phyloP scores from a whole-genome alignment of 148 eudicot species.

The Amaranthus palmeri region DNA sequence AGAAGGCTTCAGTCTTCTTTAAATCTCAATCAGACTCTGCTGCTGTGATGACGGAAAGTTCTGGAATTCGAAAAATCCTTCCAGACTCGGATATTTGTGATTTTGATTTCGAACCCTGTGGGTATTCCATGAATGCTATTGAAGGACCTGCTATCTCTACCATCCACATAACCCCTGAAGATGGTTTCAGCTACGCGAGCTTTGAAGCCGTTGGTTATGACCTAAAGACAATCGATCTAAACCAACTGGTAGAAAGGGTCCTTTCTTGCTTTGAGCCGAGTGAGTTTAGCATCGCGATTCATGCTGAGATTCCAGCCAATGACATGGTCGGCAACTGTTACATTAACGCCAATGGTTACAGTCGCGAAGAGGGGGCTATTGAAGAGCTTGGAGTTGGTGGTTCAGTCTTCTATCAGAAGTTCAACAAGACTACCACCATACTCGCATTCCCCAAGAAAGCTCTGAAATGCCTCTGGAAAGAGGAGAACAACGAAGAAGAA shows the following conservation, averaged over 20 bases:
- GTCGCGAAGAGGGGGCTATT: slow-evolving; percentile 36
- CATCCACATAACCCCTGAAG: slow-evolving; percentile 84
- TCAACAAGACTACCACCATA: slow-evolving; percentile 27
- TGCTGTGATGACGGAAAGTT: slow-evolving; percentile 47
- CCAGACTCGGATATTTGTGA: slow-evolving; percentile 71
- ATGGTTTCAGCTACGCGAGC: slow-evolving; percentile 88
- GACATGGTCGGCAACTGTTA: slow-evolving; percentile 31
- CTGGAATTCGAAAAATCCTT: slow-evolving; percentile 77
- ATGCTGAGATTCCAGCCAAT: slow-evolving; percentile 38
- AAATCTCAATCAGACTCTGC: slow-evolving; percentile 53
- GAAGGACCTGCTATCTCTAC: slow-evolving; percentile 79
- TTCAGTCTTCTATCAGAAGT: slow-evolving; percentile 68
- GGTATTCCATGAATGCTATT: slow-evolving; percentile 84
- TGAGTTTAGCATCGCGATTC: slow-evolving; percentile 70
- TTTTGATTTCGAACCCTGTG: slow-evolving; percentile 91
- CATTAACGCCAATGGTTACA: slow-evolving; percentile 43
- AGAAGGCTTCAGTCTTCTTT: slow-evolving; percentile 68
- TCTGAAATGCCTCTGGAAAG: slow-evolving; percentile 58
- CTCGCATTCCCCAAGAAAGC: slow-evolving; percentile 42
- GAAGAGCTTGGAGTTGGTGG: slow-evolving; percentile 58
- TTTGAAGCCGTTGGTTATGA: slow-evolving; percentile 83
- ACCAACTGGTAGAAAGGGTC: slow-evolving; percentile 55
- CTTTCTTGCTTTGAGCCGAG: slow-evolving; percentile 62
- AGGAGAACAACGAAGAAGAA: slow-evolving; percentile 51
- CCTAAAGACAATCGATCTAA: slow-evolving; percentile 29